Percentiles rank a stretch among this genome's conserved stretches.
These are phyloP conservation scores for Fremontodendron californicum DNA, from an alignment of 345 rosid species.

Conservation along the genomic window DNA sequence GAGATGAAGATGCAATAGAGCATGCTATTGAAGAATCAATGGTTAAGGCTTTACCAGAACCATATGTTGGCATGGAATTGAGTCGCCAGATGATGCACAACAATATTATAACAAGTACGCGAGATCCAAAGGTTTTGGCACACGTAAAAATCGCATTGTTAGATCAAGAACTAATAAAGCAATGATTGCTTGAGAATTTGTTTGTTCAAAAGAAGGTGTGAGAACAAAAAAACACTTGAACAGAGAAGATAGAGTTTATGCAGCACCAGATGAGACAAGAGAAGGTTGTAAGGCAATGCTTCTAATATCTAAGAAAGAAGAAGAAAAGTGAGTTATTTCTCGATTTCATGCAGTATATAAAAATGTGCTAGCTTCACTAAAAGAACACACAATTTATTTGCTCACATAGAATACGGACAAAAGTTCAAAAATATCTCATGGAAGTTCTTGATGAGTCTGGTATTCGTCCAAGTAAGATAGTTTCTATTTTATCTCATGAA, in stretches of 20 bases:
- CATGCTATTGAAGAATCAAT: neutral
- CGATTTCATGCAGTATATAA: neutral
- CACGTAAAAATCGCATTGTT: neutral
- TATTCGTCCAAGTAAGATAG: neutral
- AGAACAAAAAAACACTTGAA: neutral
- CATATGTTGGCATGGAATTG: neutral
- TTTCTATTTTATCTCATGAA: neutral
- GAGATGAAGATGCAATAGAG: neutral
- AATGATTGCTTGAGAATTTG: neutral
- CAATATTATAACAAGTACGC: neutral
- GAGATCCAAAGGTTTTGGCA: neutral
- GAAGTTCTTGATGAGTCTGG: neutral
- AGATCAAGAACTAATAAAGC: neutral
- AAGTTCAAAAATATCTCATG: neutral
- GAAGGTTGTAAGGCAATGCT: neutral
- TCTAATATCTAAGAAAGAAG: neutral
- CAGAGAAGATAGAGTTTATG: neutral
- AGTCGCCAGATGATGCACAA: neutral
- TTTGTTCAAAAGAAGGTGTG: neutral
- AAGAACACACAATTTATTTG: neutral
- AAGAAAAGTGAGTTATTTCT: neutral
- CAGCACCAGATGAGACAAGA: neutral
- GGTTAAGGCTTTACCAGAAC: neutral
- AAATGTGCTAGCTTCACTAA: neutral
- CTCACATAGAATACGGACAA: neutral